A percentile compares a stretch with the other conserved stretches of the same genome.
These are phyloP conservation scores for Circinella umbellata DNA, from an alignment of 371 early-diverging fungal genomes.

Conservation along the genomic window DNA sequence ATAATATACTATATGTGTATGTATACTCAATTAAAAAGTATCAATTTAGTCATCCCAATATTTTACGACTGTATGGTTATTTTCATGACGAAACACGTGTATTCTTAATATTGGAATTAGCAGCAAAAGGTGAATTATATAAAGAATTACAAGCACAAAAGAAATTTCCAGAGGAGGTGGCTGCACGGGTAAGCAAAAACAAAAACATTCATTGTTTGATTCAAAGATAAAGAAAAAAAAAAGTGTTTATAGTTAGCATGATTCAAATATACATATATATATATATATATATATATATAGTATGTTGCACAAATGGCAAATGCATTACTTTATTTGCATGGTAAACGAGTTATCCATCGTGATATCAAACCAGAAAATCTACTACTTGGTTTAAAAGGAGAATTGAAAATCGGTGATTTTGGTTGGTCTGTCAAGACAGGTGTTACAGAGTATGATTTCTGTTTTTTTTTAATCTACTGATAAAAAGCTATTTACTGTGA, in stretches of 20 bases:
- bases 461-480: neutral
- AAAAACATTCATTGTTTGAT: no score
- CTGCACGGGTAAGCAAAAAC: conserved; percentile 65
- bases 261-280: no score
- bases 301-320: conserved; percentile 89
- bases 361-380: conserved; percentile 98
- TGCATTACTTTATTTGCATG: conserved; percentile 87
- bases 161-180: conserved; percentile 77
- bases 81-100: conserved; percentile 96
- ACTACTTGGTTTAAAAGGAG: conserved; percentile 65
- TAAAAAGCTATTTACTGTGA: neutral
- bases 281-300: conserved; percentile 31
- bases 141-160: conserved; percentile 73
- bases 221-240: neutral
- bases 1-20: neutral
- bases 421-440: conserved; percentile 55
- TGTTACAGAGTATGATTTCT: conserved; percentile 33
- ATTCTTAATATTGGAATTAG: conserved; percentile 95
- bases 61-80: conserved; percentile 93
- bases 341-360: conserved; percentile 96
- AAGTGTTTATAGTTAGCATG: neutral
- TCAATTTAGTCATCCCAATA: conserved; percentile 76
- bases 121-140: conserved; percentile 95
- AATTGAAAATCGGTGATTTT: conserved; percentile 56
- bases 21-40: conserved; percentile 15